These are phyloP conservation scores for Cyclospora cayetanensis DNA, from an alignment of 169 alveolate genomes.

Conservation along the genomic window DNA sequence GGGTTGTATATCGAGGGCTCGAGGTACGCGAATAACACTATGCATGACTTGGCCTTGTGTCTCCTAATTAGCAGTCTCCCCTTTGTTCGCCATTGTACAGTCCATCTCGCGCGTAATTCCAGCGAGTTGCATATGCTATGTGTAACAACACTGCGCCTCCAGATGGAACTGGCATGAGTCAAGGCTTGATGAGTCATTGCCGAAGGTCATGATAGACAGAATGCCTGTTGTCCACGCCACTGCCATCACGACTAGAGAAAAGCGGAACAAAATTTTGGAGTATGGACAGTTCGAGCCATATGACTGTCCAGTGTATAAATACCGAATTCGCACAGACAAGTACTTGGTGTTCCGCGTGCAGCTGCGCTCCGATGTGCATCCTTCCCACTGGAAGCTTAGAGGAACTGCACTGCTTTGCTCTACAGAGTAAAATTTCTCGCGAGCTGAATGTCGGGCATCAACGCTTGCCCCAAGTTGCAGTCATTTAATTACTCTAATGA, in stretches of 20 bases:
- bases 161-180: conserved; percentile 93
- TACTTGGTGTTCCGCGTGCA: conserved; percentile 93
- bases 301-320: conserved; percentile 95
- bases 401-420: conserved; percentile 85
- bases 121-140: neutral
- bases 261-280: conserved; percentile 84
- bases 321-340: conserved; percentile 93
- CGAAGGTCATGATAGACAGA: conserved; percentile 71
- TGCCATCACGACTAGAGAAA: conserved; percentile 90
- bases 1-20: conserved; percentile 97
- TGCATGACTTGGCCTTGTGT: too few species aligned
- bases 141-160: neutral
- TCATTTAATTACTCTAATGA: too few species aligned
- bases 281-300: conserved; percentile 87
- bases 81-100: neutral
- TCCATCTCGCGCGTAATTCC: neutral
- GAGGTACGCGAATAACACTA: too few species aligned
- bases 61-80: too few species aligned
- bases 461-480: too few species aligned
- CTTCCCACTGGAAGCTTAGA: conserved; percentile 84
- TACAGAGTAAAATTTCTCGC: conserved; percentile 76
- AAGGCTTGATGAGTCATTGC: conserved; percentile 92
- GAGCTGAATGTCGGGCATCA: too few species aligned
- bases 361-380: conserved; percentile 87
- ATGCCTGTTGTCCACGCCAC: conserved; percentile 90